These are phyloP conservation scores for Bauhinia variegata DNA, from an alignment of 306 rosid genomes.

Conservation along the genomic window DNA sequence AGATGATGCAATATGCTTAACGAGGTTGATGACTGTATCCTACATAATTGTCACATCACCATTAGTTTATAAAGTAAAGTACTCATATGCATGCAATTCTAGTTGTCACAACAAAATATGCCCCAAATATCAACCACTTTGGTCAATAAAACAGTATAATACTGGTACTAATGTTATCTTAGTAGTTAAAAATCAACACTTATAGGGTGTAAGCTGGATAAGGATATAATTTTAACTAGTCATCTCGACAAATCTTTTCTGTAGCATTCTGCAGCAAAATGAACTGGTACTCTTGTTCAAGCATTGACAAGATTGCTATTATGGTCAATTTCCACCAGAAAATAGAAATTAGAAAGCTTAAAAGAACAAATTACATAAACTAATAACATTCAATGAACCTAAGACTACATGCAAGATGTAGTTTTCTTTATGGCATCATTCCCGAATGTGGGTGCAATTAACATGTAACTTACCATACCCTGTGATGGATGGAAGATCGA, in stretches of 20 bases:
- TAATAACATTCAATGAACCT: background rate
- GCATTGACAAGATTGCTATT: too few relatives aligned
- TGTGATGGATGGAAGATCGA: slow-evolving; percentile 91
- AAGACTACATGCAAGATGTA: background rate
- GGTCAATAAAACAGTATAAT: background rate
- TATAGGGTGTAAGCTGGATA: background rate
- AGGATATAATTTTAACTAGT: too few relatives aligned
- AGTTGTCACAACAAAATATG: background rate
- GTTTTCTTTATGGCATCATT: background rate
- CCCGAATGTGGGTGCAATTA: slow-evolving; percentile 37
- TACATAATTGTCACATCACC: background rate
- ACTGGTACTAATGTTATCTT: background rate
- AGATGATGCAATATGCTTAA: background rate
- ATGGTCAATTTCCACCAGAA: background rate
- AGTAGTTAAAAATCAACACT: too few relatives aligned
- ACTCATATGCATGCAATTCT: background rate
- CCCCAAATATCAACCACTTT: background rate
- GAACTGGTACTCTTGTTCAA: too few relatives aligned
- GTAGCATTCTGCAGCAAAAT: too few relatives aligned
- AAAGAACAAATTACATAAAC: too few relatives aligned
- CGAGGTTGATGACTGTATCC: background rate
- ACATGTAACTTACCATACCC: slow-evolving; percentile 87
- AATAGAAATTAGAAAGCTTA: background rate
- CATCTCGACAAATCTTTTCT: too few relatives aligned
- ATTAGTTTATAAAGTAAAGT: background rate